Base-by-base conservation (phyloP, 208 protist species). In the Lotmaria passim region DNA sequence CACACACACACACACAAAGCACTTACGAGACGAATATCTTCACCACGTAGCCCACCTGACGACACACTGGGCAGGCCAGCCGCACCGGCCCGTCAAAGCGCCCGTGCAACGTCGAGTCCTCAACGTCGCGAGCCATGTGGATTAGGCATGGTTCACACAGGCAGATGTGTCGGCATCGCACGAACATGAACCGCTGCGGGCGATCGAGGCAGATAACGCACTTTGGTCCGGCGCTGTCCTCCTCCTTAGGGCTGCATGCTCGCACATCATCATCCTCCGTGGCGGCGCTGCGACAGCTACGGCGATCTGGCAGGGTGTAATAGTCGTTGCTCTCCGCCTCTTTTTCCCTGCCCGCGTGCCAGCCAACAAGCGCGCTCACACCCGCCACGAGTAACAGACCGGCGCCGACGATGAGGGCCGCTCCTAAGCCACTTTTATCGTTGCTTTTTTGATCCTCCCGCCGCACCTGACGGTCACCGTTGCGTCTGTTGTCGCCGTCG, bases 71-170 rank as follows among this genome's bases (percentile, higher is more conserved):
- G 38, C 66, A 85, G 23, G 36, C 21, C 52, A 73, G 17, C 36
- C 53, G 38, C 44, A 82, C 69, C 4, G 43, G 48, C 3, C 62
- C 66, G 12, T 64, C 43, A 23, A 64, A 69, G 7, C 28, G 0
- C 1, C 41, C 17, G 3, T 14, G 41, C 34, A 47, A 11, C 31
- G 53, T 33, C 39, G 39, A 24, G 7, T 50, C 31, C 12, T 66
- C 60, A 10, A 59, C 30, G 36, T 48, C 34, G 24, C 56, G 51
- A 11, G 33, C 65, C 6, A 47, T 21, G n/a, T 46, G 26, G 1
- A 75, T 47, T 39, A 80, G 30, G 19, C 75, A 81, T 26, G 55
- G 19, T 34, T 81, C 75, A 47, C 75, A 81, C 30, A 72, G 21
- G 31, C 75, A 81, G 7, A 75, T 53, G 51, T 81, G 75, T 6